Conservation (phyloP, 2,329 filamentous ascomycete species). For the Lachnellula subtilissima region DNA sequence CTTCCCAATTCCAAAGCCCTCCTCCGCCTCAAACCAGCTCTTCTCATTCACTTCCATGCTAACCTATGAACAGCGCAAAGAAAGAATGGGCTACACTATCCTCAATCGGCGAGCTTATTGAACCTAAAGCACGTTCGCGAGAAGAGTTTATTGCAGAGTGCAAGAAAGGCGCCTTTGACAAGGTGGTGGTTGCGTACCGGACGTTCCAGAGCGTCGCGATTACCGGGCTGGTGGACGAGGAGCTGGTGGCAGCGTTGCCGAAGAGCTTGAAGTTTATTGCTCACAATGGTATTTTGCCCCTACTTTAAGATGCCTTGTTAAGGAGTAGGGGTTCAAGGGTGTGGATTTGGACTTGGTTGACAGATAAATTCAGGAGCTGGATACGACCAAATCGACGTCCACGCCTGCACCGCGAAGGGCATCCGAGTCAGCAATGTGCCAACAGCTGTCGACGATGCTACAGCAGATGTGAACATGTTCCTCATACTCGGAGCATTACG, state of each 20-base stretch:
- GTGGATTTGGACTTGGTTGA: background rate
- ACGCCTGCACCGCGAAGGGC: slow-evolving; percentile 61
- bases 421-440: slow-evolving; percentile 77
- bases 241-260: slow-evolving; percentile 58
- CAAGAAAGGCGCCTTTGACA: slow-evolving; percentile 59
- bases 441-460: slow-evolving; percentile 76
- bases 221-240: slow-evolving; percentile 67
- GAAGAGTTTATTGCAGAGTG: slow-evolving; percentile 66
- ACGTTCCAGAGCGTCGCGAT: slow-evolving; percentile 61
- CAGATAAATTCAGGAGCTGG: slow-evolving; percentile 56
- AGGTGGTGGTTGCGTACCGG: slow-evolving; percentile 61
- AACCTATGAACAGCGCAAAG: slow-evolving; percentile 49
- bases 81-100: slow-evolving; percentile 58
- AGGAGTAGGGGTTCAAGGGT: background rate
- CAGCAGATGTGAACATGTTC: slow-evolving; percentile 76
- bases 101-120: slow-evolving; percentile 59
- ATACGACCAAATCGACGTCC: slow-evolving; percentile 76
- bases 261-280: slow-evolving; percentile 52
- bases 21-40: background rate
- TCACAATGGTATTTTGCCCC: slow-evolving; percentile 49
- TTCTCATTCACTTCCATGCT: background rate
- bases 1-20: slow-evolving; percentile 1
- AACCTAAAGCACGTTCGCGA: slow-evolving; percentile 56
- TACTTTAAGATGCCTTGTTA: background rate
- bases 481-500: slow-evolving; percentile 75